phyloP scores from a whole-genome alignment of 140 eudicot genomes.

The Eryngium alpinum region DNA sequence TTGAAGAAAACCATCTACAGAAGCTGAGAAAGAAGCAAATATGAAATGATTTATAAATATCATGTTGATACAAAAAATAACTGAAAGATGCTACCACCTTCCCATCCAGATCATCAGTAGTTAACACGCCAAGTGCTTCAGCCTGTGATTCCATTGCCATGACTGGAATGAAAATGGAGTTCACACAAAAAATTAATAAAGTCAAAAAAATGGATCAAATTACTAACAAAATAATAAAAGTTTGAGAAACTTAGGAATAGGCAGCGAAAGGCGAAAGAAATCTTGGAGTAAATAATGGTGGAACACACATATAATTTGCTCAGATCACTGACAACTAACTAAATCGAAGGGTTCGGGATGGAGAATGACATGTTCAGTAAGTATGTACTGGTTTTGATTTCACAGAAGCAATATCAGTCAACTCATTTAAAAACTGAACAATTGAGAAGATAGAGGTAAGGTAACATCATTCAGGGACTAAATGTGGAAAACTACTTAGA shows the following conservation, averaged over 20 bases:
- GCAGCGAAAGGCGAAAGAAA: neutral
- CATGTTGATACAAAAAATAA: neutral
- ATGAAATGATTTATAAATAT: neutral
- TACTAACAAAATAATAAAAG: neutral
- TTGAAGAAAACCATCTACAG: slow-evolving; percentile 15
- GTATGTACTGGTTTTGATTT: too few species aligned
- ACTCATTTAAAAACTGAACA: too few species aligned
- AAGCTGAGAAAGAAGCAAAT: neutral
- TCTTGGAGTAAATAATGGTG: neutral
- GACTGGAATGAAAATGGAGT: slow-evolving; percentile 35
- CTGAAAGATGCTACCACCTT: slow-evolving; percentile 43
- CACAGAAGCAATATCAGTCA: too few species aligned
- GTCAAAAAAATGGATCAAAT: neutral
- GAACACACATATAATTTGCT: neutral
- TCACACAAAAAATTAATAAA: neutral
- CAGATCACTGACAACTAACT: neutral
- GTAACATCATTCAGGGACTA: neutral
- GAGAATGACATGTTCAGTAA: neutral
- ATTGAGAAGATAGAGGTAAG: neutral
- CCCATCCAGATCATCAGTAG: slow-evolving; percentile 83
- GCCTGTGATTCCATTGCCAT: slow-evolving; percentile 95
- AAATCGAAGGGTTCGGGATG: neutral
- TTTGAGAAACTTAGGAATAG: neutral
- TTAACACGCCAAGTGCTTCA: slow-evolving; percentile 72
- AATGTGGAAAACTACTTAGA: neutral